phyloP scores from a whole-genome alignment of 768 basidiomycete species.

The Mycena epipterygia region DNA sequence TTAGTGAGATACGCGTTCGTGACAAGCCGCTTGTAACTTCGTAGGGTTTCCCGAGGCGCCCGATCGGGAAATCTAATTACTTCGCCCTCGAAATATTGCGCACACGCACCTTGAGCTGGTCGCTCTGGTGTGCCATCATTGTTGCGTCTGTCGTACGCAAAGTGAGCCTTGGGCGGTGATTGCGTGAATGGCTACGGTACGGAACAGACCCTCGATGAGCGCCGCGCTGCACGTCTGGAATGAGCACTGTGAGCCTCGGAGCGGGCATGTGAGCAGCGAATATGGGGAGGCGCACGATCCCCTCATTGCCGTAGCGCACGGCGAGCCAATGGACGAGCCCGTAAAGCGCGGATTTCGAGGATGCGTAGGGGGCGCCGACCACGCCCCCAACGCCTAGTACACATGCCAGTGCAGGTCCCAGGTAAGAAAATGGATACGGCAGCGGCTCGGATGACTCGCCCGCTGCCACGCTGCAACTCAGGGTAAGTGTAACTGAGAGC shows the following conservation, averaged over 20 bases:
- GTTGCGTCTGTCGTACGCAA: constrained; percentile 51
- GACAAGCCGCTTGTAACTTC: constrained; percentile 64
- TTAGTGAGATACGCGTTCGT: constrained; percentile 71
- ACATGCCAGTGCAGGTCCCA: too few species aligned
- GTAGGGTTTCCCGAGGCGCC: constrained; percentile 62
- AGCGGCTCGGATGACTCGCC: constrained; percentile 40
- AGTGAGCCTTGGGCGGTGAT: background rate
- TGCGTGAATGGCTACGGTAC: background rate
- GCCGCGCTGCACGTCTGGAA: constrained; percentile 64
- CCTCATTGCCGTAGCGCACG: constrained; percentile 61
- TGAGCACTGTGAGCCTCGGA: background rate
- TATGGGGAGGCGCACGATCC: constrained; percentile 53
- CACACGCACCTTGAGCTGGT: constrained; percentile 47
- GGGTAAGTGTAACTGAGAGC: background rate
- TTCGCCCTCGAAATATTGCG: constrained; percentile 18
- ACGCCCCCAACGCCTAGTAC: constrained; percentile 68
- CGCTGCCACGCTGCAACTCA: constrained; percentile 57
- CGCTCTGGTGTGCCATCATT: constrained; percentile 60
- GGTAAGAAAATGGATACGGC: background rate
- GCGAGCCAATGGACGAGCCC: constrained; percentile 69
- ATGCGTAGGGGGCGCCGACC: constrained; percentile 69
- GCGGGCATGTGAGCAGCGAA: background rate
- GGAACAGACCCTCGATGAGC: constrained; percentile 55
- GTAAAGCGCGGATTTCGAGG: constrained; percentile 67
- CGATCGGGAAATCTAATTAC: constrained; percentile 53